Percentiles rank a stretch among this genome's conserved stretches.
phyloP scores from a whole-genome alignment of 2,329 filamentous ascomycete species.

The Monilinia vaccinii-corymbosi region DNA sequence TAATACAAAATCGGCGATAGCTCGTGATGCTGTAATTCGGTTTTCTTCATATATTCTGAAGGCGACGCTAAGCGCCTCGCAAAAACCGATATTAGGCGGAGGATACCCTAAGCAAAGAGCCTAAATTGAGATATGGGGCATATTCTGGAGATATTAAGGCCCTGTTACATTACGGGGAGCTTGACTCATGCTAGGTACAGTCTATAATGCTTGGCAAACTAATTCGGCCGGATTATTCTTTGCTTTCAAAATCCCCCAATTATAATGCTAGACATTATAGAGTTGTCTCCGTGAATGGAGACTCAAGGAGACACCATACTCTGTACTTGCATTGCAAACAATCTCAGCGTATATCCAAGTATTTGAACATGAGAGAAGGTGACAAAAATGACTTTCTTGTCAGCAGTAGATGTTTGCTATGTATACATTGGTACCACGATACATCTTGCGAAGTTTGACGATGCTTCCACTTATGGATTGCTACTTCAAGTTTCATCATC shows the following conservation, averaged over 20 bases:
- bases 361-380: not conserved
- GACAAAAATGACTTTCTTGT: not conserved
- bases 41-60: not conserved
- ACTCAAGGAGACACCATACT: not conserved
- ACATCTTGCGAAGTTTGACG: not conserved
- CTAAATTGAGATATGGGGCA: not conserved
- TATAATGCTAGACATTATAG: not conserved
- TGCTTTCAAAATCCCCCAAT: not conserved
- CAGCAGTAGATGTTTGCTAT: not conserved
- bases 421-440: not conserved
- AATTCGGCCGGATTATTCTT: not conserved
- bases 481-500: too few relatives aligned
- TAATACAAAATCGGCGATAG: not conserved
- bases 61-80: not conserved
- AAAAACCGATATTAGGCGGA: not conserved
- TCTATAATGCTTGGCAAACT: not conserved
- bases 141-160: not conserved
- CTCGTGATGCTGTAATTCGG: not conserved
- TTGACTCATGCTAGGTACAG: not conserved
- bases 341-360: not conserved
- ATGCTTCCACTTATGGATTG: not conserved
- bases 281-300: not conserved
- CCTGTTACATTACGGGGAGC: not conserved
- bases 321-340: not conserved
- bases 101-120: not conserved